Percentiles rank a stretch among this genome's conserved stretches.
Evolutionary conservation across 805 yeast species (phyloP).

Genomic region (Candida ulmi): DNA sequence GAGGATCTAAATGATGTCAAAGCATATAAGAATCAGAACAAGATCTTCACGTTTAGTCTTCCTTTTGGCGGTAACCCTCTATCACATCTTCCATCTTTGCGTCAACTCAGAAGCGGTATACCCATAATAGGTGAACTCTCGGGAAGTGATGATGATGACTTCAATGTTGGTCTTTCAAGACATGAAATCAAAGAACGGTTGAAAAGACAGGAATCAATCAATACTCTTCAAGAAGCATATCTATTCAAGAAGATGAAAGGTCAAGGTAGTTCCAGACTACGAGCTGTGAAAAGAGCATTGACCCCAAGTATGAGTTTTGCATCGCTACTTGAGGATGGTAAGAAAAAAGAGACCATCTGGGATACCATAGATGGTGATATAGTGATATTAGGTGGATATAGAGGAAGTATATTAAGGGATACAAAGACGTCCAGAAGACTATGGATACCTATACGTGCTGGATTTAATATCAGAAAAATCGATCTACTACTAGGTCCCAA

Average conservation of each 20-base stretch:
- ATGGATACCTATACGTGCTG: conserved; percentile 88
- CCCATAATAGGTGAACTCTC: conserved; percentile 17
- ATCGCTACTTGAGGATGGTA: conserved; percentile 15
- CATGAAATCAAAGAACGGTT: conserved; percentile 26
- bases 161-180: conserved; percentile 6
- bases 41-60: conserved; percentile 31
- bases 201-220: conserved; percentile 49
- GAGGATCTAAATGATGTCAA: too few species aligned
- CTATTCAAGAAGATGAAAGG: conserved; percentile 47
- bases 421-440: conserved; percentile 55
- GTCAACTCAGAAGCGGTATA: conserved; percentile 9
- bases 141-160: conserved; percentile 7
- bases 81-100: conserved; percentile 19
- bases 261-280: conserved; percentile 58
- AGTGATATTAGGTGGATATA: conserved; percentile 79
- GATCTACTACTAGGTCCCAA: conserved; percentile 69
- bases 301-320: conserved; percentile 35
- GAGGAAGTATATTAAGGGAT: conserved; percentile 77
- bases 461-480: conserved; percentile 65
- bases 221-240: conserved; percentile 58
- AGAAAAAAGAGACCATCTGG: conserved; percentile 36
- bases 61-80: conserved; percentile 32
- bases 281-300: conserved; percentile 65
- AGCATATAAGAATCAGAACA: conserved; percentile 21
- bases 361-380: conserved; percentile 70